Percentiles rank a stretch among this genome's conserved stretches.
Conservation (phyloP, 192 early-diverging fungal genomes). For the Tieghemiomyces parasiticus region DNA sequence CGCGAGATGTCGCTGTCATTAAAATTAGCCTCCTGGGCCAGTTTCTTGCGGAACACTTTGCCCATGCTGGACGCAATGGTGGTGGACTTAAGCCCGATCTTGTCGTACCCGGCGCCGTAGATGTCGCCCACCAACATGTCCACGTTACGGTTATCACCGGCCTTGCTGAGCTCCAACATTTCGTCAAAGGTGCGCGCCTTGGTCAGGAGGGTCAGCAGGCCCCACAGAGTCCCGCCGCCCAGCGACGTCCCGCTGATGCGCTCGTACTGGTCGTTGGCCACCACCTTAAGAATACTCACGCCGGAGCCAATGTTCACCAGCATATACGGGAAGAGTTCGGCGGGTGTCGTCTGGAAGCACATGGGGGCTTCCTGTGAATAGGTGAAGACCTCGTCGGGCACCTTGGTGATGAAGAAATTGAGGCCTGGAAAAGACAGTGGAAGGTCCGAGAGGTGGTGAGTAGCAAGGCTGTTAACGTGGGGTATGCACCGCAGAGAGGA, state of each 20-base stretch:
- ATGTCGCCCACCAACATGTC: slow-evolving; percentile 90
- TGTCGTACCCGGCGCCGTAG: slow-evolving; percentile 78
- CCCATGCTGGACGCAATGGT: slow-evolving; percentile 93
- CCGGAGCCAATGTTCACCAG: slow-evolving; percentile 96
- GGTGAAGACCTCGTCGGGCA: slow-evolving; percentile 88
- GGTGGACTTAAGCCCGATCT: slow-evolving; percentile 83
- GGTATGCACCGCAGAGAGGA: no score
- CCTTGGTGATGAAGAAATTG: slow-evolving; percentile 83
- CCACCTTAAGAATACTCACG: slow-evolving; percentile 91
- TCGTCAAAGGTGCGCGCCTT: slow-evolving; percentile 79
- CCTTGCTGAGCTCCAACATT: slow-evolving; percentile 72
- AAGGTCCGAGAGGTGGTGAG: neutral
- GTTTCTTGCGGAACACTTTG: slow-evolving; percentile 82
- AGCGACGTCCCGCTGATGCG: slow-evolving; percentile 80
- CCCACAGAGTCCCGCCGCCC: slow-evolving; percentile 95
- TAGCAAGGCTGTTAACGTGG: neutral
- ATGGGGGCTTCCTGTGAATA: slow-evolving; percentile 36
- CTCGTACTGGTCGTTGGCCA: slow-evolving; percentile 66
- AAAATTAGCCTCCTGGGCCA: slow-evolving; percentile 44
- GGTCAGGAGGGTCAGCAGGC: slow-evolving; percentile 74
- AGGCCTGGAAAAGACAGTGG: slow-evolving; percentile 32
- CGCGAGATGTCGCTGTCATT: slow-evolving; percentile 70
- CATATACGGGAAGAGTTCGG: slow-evolving; percentile 80
- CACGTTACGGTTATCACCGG: slow-evolving; percentile 84
- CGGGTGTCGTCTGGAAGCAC: slow-evolving; percentile 33